A percentile compares a stretch with the other conserved stretches of the same genome.
phyloP scores from a whole-genome alignment of 2,329 filamentous ascomycete species.

The Cercospora zeina region DNA sequence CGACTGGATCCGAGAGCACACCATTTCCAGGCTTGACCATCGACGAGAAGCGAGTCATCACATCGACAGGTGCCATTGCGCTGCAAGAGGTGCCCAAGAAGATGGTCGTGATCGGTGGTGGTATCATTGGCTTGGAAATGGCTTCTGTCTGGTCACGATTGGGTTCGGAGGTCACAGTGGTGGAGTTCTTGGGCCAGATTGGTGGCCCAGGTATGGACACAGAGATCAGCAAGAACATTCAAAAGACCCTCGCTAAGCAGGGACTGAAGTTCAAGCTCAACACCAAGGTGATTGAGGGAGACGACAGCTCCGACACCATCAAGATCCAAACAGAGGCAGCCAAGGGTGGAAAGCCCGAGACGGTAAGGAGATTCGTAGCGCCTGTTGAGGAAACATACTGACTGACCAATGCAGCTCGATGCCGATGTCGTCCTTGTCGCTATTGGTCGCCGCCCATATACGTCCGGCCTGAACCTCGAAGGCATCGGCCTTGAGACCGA shows the following conservation, averaged over 20 bases:
- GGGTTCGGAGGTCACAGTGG: conserved; percentile 91
- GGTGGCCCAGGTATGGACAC: conserved; percentile 96
- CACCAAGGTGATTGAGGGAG: conserved; percentile 89
- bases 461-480: conserved; percentile 84
- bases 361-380: conserved; percentile 52
- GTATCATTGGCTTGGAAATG: conserved; percentile 99
- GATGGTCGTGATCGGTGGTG: conserved; percentile 95
- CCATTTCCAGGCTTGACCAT: conserved; percentile 95
- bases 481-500: conserved; percentile 90
- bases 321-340: conserved; percentile 85
- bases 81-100: conserved; percentile 90
- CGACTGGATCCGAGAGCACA: conserved; percentile 91
- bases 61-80: conserved; percentile 90
- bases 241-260: conserved; percentile 94
- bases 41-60: conserved; percentile 96
- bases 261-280: conserved; percentile 97
- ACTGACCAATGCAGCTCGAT: conserved; percentile 63
- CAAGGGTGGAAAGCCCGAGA: conserved; percentile 94
- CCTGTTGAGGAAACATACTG: conserved; percentile 22
- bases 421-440: conserved; percentile 95
- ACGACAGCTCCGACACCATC: conserved; percentile 73
- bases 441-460: conserved; percentile 95
- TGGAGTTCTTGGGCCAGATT: conserved; percentile 94
- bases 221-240: conserved; percentile 85
- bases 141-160: conserved; percentile 93